phyloP scores from a whole-genome alignment of 768 basidiomycete species.

The Lyophyllum decastes region DNA sequence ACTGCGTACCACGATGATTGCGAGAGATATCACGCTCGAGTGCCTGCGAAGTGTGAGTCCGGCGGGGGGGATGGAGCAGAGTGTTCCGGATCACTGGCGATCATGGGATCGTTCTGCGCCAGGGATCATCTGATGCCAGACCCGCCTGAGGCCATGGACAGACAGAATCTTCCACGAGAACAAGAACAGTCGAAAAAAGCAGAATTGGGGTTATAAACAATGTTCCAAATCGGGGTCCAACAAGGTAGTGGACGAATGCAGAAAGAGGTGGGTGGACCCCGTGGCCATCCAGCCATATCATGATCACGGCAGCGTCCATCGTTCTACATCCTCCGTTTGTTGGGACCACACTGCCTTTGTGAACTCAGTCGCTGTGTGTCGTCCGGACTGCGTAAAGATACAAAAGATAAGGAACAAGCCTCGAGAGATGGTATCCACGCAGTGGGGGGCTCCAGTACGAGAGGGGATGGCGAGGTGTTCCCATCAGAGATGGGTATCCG shows the following conservation, averaged over 20 bases:
- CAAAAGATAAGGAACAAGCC: constrained; percentile 1
- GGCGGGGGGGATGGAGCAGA: background rate
- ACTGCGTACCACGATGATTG: too few relatives aligned
- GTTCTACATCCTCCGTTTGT: background rate
- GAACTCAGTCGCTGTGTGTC: background rate
- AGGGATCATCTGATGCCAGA: background rate
- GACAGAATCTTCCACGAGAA: constrained; percentile 18
- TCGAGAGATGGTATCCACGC: background rate
- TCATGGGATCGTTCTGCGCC: background rate
- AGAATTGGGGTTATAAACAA: constrained; percentile 12
- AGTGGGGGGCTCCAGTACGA: background rate
- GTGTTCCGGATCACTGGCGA: background rate
- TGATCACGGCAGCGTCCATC: background rate
- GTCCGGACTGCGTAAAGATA: background rate
- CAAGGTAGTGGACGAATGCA: constrained; percentile 17
- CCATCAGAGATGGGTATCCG: constrained; percentile 3
- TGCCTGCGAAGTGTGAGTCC: too few relatives aligned
- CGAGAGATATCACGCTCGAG: too few relatives aligned
- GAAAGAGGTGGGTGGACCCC: constrained; percentile 2
- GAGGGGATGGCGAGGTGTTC: background rate
- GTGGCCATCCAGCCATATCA: too few relatives aligned
- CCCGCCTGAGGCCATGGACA: background rate
- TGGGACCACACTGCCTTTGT: background rate
- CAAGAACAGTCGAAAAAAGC: constrained; percentile 9
- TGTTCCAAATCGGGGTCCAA: constrained; percentile 14